phyloP scores from a whole-genome alignment of 2,329 filamentous ascomycete species.

The Coleophoma eucalyptorum region DNA sequence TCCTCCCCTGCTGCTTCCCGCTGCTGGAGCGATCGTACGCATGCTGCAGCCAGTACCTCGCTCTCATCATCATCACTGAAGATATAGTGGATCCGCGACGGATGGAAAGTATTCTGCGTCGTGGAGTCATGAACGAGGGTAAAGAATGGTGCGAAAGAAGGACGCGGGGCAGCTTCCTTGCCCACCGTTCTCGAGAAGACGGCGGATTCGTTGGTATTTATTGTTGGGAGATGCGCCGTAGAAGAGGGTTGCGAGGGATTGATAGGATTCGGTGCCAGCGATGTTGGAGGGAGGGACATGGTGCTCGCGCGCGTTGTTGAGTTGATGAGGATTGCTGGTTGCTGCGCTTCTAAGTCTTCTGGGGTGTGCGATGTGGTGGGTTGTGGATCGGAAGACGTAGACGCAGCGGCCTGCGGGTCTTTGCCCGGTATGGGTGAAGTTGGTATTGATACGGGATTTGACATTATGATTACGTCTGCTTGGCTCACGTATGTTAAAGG shows the following conservation, averaged over 20 bases:
- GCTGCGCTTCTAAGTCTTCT: neutral
- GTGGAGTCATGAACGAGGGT: constrained; percentile 74
- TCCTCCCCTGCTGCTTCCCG: neutral
- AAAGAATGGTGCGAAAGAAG: constrained; percentile 75
- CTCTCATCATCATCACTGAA: constrained; percentile 86
- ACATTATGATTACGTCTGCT: no score
- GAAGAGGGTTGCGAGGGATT: no score
- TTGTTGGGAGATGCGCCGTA: neutral
- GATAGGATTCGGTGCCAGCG: no score
- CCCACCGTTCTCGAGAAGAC: neutral
- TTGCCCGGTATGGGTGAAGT: no score
- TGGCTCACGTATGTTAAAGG: no score
- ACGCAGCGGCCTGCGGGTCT: no score
- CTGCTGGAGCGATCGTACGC: constrained; percentile 29
- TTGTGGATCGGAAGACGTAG: no score
- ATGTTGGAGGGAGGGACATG: neutral
- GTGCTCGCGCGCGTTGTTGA: neutral
- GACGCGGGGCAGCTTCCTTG: constrained; percentile 11
- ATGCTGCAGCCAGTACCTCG: constrained; percentile 67
- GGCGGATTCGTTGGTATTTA: neutral
- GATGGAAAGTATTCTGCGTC: constrained; percentile 75
- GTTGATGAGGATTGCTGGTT: neutral
- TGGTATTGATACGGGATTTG: no score
- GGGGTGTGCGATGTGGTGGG: neutral
- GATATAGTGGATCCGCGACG: constrained; percentile 77